A percentile compares a stretch with the other conserved stretches of the same genome.
Conservation (phyloP, 1,139 yeast species). For the Taphrina flavorubra region DNA sequence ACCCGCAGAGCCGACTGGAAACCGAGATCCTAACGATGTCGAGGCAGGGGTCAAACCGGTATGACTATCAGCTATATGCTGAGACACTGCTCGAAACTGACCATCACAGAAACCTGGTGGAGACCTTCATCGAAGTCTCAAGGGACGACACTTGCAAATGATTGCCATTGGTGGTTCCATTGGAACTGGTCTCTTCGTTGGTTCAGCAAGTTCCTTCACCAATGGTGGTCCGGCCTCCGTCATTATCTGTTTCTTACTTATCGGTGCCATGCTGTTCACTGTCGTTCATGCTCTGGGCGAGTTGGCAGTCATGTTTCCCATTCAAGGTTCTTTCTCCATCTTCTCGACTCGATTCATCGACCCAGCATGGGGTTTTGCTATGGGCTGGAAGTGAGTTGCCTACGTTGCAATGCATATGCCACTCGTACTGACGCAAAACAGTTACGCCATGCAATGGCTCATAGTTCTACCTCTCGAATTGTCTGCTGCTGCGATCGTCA, state of each 20-base stretch:
- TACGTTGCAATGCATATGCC: slow-evolving; percentile 56
- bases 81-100: neutral
- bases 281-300: slow-evolving; percentile 68
- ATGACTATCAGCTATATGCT: neutral
- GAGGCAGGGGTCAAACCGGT: slow-evolving; percentile 24
- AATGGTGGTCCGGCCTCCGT: slow-evolving; percentile 73
- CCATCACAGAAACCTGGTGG: slow-evolving; percentile 24
- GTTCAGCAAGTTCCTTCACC: slow-evolving; percentile 64
- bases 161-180: slow-evolving; percentile 66
- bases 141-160: slow-evolving; percentile 60
- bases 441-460: slow-evolving; percentile 66
- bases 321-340: slow-evolving; percentile 65
- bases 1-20: slow-evolving; percentile 3
- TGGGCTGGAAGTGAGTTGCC: slow-evolving; percentile 67
- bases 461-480: slow-evolving; percentile 78
- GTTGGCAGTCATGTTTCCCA: slow-evolving; percentile 66
- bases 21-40: slow-evolving; percentile 14
- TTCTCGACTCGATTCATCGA: slow-evolving; percentile 64
- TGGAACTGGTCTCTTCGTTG: slow-evolving; percentile 71
- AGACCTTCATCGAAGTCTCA: slow-evolving; percentile 53
- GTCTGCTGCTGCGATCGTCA: slow-evolving; percentile 77
- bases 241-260: slow-evolving; percentile 59
- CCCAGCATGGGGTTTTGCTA: slow-evolving; percentile 72
- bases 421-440: neutral
- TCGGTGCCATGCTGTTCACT: slow-evolving; percentile 57